Evolutionary conservation across 2,329 filamentous ascomycete genomes (phyloP).

Genomic region (Phyllosticta citribraziliensis): DNA sequence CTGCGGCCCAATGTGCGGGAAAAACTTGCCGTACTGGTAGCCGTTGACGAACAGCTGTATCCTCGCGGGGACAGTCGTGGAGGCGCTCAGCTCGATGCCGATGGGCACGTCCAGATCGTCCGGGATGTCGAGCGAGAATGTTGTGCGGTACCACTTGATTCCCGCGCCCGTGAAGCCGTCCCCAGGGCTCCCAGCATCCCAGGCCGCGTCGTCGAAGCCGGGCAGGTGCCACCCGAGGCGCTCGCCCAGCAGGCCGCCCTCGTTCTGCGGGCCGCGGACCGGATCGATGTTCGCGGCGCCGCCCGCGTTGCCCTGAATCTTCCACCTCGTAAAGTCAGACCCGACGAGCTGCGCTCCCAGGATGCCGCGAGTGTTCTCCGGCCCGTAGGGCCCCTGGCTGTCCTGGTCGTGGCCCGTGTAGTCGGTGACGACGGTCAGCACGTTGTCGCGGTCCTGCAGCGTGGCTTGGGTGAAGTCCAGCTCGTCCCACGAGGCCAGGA

Average conservation of each 20-base stretch:
- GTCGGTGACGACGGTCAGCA: slow-evolving; percentile 49
- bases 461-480: slow-evolving; percentile 46
- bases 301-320: slow-evolving; percentile 48
- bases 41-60: slow-evolving; percentile 55
- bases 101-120: slow-evolving; percentile 46
- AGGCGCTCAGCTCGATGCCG: slow-evolving; percentile 43
- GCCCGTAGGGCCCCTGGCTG: slow-evolving; percentile 37
- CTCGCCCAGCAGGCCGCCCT: slow-evolving; percentile 50
- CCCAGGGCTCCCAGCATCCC: slow-evolving; percentile 28
- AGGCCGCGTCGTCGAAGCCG: slow-evolving; percentile 41
- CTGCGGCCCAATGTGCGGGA: slow-evolving; percentile 53
- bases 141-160: slow-evolving; percentile 47
- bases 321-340: slow-evolving; percentile 34
- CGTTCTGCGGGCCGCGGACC: slow-evolving; percentile 45
- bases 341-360: slow-evolving; percentile 43
- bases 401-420: slow-evolving; percentile 51
- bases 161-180: slow-evolving; percentile 40
- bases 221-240: slow-evolving; percentile 51
- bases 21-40: slow-evolving; percentile 48
- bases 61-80: slow-evolving; percentile 26
- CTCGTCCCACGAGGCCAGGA: slow-evolving; percentile 27
- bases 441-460: slow-evolving; percentile 29
- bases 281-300: slow-evolving; percentile 42
- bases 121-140: slow-evolving; percentile 42
- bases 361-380: slow-evolving; percentile 43